These are phyloP conservation scores for Fusarium setosum DNA, from an alignment of 2,329 filamentous ascomycete species.

Conservation along the genomic window DNA sequence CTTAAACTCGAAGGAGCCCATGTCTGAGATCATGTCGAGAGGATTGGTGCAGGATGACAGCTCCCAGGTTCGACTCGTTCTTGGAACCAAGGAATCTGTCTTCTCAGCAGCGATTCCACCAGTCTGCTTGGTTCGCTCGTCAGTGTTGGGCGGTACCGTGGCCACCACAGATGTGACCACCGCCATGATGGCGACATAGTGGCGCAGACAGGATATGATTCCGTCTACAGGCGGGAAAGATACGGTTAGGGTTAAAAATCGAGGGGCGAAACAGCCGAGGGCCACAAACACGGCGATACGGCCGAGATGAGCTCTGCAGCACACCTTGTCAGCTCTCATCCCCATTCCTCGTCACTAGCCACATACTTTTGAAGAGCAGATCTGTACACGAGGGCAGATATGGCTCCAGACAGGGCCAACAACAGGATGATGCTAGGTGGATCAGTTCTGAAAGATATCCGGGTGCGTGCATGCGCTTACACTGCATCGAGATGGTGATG, in stretches of 20 bases:
- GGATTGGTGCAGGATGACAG: slow-evolving; percentile 7
- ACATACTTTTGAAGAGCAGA: slow-evolving; percentile 33
- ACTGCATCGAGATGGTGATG: slow-evolving; percentile 18
- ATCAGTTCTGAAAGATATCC: slow-evolving; percentile 14
- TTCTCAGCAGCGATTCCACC: slow-evolving; percentile 15
- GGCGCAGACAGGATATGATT: slow-evolving; percentile 20
- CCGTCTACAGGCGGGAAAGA: slow-evolving; percentile 2
- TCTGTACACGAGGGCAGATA: slow-evolving; percentile 22
- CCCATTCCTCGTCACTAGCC: neutral
- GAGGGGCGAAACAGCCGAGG: slow-evolving; percentile 13
- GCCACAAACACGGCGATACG: slow-evolving; percentile 13
- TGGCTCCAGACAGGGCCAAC: slow-evolving; percentile 21
- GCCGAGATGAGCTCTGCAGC: slow-evolving; percentile 29
- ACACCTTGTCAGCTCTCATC: slow-evolving; percentile 25
- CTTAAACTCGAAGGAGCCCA: slow-evolving; percentile 16
- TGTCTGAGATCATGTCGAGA: slow-evolving; percentile 4
- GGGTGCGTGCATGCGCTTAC: slow-evolving; percentile 20
- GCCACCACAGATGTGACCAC: slow-evolving; percentile 14
- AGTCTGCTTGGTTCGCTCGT: neutral
- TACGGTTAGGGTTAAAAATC: neutral
- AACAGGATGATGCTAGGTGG: slow-evolving; percentile 20
- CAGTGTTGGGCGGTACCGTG: neutral
- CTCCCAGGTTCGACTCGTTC: slow-evolving; percentile 7
- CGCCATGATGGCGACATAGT: slow-evolving; percentile 16
- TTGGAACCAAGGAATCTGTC: neutral